These are phyloP conservation scores for Xylaria sp. DNA, from an alignment of 2,329 filamentous ascomycete species.

Conservation along the genomic window DNA sequence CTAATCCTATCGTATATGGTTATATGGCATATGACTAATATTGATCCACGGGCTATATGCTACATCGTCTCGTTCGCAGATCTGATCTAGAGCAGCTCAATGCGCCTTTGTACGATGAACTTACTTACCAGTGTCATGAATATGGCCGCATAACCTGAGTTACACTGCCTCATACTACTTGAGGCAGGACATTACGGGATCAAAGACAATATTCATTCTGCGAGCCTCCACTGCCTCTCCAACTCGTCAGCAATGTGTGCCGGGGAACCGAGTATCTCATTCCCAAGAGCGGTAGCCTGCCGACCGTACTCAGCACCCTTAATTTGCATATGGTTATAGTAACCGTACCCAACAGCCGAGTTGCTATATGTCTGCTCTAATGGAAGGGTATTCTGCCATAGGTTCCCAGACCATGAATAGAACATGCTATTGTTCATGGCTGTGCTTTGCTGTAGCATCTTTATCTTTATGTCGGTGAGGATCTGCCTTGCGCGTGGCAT, in stretches of 20 bases:
- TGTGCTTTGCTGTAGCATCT: constrained; percentile 2
- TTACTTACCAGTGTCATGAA: background rate
- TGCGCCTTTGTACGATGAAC: background rate
- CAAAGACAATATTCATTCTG: constrained; percentile 20
- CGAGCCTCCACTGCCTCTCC: constrained; percentile 25
- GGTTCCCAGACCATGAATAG: constrained; percentile 17
- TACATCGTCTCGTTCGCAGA: background rate
- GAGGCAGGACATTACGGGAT: background rate
- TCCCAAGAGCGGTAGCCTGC: constrained; percentile 22
- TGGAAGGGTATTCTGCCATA: constrained; percentile 21
- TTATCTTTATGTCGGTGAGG: background rate
- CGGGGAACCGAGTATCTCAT: constrained; percentile 21
- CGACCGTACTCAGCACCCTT: constrained; percentile 27
- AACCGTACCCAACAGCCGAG: constrained; percentile 17
- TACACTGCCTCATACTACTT: background rate
- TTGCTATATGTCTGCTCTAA: constrained; percentile 11
- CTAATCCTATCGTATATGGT: background rate
- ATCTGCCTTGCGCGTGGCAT: constrained; percentile 27
- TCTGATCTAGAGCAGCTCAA: background rate
- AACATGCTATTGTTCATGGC: constrained; percentile 20
- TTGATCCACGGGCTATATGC: too few relatives aligned
- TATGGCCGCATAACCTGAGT: background rate
- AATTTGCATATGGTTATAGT: constrained; percentile 33
- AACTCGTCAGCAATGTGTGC: constrained; percentile 24
- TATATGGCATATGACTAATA: background rate